Evolutionary conservation across 306 rosid genomes (phyloP).

Genomic region (Dryas octopetala): DNA sequence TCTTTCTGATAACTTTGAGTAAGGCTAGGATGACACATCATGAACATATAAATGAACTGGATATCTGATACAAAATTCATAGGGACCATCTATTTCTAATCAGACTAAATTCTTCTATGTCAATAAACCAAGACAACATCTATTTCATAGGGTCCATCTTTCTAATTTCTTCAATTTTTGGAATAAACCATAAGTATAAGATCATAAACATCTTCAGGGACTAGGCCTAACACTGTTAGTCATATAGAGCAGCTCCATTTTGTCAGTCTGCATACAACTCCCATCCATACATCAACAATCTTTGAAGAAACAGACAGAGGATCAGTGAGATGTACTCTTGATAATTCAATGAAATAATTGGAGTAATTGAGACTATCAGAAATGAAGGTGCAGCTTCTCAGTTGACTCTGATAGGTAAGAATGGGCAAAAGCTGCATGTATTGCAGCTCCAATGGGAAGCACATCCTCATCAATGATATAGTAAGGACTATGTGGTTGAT

Average conservation of each 20-base stretch:
- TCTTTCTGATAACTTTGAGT: no score
- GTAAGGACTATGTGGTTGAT: conserved; percentile 63
- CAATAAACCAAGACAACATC: not conserved
- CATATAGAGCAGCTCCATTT: no score
- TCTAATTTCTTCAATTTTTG: not conserved
- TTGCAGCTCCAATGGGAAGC: conserved; percentile 78
- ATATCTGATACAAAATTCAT: no score
- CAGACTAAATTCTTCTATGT: not conserved
- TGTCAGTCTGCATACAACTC: not conserved
- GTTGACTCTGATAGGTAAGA: conserved; percentile 58
- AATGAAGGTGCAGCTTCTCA: conserved; percentile 28
- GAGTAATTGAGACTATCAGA: not conserved
- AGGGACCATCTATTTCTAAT: no score
- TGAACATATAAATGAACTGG: no score
- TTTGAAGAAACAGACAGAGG: not conserved
- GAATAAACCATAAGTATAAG: not conserved
- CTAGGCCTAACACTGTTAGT: not conserved
- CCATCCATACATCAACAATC: not conserved
- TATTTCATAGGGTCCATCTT: not conserved
- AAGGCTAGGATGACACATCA: no score
- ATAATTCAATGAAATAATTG: conserved; percentile 13
- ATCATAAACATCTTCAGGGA: not conserved
- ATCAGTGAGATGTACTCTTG: not conserved
- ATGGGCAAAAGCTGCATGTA: conserved; percentile 81
- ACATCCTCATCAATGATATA: conserved; percentile 64